Evolutionary conservation across 805 yeast genomes (phyloP).

Genomic region (Candida loeiensis): DNA sequence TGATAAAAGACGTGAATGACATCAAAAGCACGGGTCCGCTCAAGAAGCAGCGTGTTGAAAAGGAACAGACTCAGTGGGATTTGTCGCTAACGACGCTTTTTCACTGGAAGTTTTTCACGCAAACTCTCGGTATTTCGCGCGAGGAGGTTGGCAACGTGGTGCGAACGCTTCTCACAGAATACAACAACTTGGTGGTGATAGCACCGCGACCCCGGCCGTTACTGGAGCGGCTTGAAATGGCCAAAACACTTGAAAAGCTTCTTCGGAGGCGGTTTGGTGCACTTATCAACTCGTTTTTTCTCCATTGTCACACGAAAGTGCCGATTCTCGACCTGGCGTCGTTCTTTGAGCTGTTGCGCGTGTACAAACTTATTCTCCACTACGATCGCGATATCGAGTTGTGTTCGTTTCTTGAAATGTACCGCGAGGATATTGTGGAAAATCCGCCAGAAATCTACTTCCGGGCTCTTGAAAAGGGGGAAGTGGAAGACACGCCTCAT

Average conservation of each 20-base stretch:
- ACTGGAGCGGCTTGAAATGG: slow-evolving; percentile 13
- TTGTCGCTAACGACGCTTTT: slow-evolving; percentile 30
- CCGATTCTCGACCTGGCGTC: slow-evolving; percentile 29
- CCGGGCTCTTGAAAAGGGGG: slow-evolving; percentile 13
- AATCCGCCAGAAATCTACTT: slow-evolving; percentile 13
- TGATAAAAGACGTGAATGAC: slow-evolving; percentile 21
- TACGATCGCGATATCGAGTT: slow-evolving; percentile 18
- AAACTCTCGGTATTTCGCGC: slow-evolving; percentile 11
- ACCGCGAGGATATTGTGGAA: slow-evolving; percentile 5
- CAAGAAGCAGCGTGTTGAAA: background rate
- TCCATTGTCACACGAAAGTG: slow-evolving; percentile 31
- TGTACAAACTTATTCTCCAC: slow-evolving; percentile 20
- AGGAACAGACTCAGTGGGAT: slow-evolving; percentile 23
- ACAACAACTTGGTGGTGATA: slow-evolving; percentile 8
- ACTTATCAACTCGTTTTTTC: slow-evolving; percentile 27
- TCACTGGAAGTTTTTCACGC: slow-evolving; percentile 26
- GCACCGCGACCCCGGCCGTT: slow-evolving; percentile 8
- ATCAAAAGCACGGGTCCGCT: slow-evolving; percentile 8
- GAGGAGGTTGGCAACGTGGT: slow-evolving; percentile 11
- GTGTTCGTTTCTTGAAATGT: slow-evolving; percentile 12
- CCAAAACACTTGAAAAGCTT: slow-evolving; percentile 17
- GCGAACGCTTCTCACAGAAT: slow-evolving; percentile 13
- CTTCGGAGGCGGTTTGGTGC: slow-evolving; percentile 15
- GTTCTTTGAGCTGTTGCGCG: slow-evolving; percentile 29
- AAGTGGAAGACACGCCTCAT: slow-evolving; percentile 17